Evolutionary conservation across 495 filamentous ascomycete genomes (phyloP).

Genomic region (Aspergillus sclerotiicarbonarius): DNA sequence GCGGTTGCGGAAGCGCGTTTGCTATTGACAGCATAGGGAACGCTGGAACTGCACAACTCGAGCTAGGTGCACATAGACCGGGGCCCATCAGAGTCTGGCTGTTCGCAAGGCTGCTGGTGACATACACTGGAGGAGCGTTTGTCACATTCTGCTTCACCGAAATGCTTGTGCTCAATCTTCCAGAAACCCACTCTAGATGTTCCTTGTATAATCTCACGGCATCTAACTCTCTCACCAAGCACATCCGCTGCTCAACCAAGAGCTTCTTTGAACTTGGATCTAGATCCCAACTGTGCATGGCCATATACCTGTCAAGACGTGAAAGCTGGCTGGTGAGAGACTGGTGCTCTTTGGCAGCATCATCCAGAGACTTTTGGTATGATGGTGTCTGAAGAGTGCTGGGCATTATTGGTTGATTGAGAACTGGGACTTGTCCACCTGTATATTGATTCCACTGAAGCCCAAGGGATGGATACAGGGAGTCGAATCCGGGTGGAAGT

Average conservation of each 20-base stretch:
- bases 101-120: neutral
- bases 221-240: constrained; percentile 39
- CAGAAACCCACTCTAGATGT: constrained; percentile 26
- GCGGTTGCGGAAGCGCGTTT: neutral
- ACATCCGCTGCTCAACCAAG: constrained; percentile 35
- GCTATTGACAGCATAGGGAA: constrained; percentile 3
- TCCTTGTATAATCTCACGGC: constrained; percentile 34
- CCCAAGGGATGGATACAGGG: constrained; percentile 3
- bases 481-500: constrained; percentile 11
- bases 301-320: constrained; percentile 39
- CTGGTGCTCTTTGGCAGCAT: constrained; percentile 25
- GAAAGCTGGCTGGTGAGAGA: constrained; percentile 31
- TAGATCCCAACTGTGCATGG: constrained; percentile 38
- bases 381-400: constrained; percentile 9
- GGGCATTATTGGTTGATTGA: constrained; percentile 10
- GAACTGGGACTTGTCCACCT: constrained; percentile 1
- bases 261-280: constrained; percentile 28
- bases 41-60: neutral
- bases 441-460: constrained; percentile 14
- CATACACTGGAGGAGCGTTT: constrained; percentile 2
- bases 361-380: constrained; percentile 20
- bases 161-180: constrained; percentile 7
- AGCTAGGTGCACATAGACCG: neutral
- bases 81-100: neutral
- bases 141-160: neutral